Evolutionary conservation across 169 alveolate genomes (phyloP), one percentile per base, ranked within the genome.

Genomic region (Babesia bovis): DNA sequence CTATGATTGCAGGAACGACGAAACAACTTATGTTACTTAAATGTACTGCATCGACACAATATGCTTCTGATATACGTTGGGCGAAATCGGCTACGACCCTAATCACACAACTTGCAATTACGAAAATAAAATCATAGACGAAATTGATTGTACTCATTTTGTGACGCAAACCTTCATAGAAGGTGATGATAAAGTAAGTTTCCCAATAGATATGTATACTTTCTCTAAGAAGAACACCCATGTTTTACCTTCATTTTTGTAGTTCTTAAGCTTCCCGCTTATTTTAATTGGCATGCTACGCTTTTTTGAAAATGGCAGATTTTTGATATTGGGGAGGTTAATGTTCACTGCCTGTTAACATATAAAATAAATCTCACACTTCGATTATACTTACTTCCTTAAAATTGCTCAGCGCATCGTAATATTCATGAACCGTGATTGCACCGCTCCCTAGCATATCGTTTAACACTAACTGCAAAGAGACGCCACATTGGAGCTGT

Each of bases 151-250:
- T n/a, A n/a, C 15, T 28, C 51, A 2, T 19, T 57, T 57, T 0
- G 66, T 57, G 35, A 17, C 73, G 38, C 44, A 45, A n/a, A 72
- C 23, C 42, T 72, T 72, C 53, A 72, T 61, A 25, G 83, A 59
- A 1, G 65, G 53, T 3, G 74, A 41, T 13, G 40, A 44, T 35
- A 72, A 9, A 3, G 51, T 58, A 36, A 72, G 36, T 28, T 26
- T 59, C 52, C 66, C 83, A 26, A 72, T 60, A 15, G 56, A 38
- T n/a, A 72, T 63, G 33, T 72, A 33, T 9, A 51, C 65, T 1
- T 47, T 36, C 9, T 70, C 52, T 5, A 70, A 32, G 38, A 38
- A 70, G 41, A 67, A 55, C 7, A 70, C 33, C 60, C 82, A 55
- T 12, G 17, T 56, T 15, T 12, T 17, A 40, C 41, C 9, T 21